Evolutionary conservation across 2,329 filamentous ascomycete genomes (phyloP).

Genomic region (Graphilbum sp.): DNA sequence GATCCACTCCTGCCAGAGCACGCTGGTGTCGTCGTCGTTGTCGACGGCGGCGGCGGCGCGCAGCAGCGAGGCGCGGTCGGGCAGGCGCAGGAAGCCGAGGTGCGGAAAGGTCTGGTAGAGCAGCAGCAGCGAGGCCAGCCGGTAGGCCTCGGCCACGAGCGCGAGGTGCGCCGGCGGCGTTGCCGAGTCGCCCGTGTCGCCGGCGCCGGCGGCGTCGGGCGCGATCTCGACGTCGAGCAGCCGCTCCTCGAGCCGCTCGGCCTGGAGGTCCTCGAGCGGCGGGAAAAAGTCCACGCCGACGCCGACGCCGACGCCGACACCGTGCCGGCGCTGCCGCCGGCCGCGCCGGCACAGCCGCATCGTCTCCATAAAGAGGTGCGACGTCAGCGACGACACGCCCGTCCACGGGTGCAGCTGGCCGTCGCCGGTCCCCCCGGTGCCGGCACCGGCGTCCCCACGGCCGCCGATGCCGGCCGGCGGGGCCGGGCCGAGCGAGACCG

Average conservation of each 20-base stretch:
- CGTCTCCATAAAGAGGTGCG: constrained; percentile 15
- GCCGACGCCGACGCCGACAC: background rate
- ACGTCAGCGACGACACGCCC: constrained; percentile 17
- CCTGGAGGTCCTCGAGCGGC: constrained; percentile 15
- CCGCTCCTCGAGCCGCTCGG: constrained; percentile 18
- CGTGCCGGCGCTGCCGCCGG: constrained; percentile 10
- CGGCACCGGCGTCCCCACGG: no score
- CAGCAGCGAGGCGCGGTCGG: background rate
- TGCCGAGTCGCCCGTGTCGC: constrained; percentile 17
- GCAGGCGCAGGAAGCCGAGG: constrained; percentile 5
- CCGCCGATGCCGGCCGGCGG: no score
- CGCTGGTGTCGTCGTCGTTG: background rate
- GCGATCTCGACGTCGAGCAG: constrained; percentile 16
- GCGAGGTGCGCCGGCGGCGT: constrained; percentile 17
- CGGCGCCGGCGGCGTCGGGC: constrained; percentile 8
- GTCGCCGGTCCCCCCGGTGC: background rate
- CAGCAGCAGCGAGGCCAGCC: constrained; percentile 19
- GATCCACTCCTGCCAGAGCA: constrained; percentile 7
- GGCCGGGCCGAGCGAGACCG: background rate
- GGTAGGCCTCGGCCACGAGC: constrained; percentile 20
- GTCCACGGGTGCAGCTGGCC: constrained; percentile 20
- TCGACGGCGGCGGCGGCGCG: no score
- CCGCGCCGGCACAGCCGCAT: constrained; percentile 18
- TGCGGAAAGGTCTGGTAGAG: constrained; percentile 18
- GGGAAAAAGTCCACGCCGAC: constrained; percentile 5